A percentile compares a stretch with the other conserved stretches of the same genome.
Conservation (phyloP, 2,329 filamentous ascomycete genomes). For the Fusarium sublunatum region DNA sequence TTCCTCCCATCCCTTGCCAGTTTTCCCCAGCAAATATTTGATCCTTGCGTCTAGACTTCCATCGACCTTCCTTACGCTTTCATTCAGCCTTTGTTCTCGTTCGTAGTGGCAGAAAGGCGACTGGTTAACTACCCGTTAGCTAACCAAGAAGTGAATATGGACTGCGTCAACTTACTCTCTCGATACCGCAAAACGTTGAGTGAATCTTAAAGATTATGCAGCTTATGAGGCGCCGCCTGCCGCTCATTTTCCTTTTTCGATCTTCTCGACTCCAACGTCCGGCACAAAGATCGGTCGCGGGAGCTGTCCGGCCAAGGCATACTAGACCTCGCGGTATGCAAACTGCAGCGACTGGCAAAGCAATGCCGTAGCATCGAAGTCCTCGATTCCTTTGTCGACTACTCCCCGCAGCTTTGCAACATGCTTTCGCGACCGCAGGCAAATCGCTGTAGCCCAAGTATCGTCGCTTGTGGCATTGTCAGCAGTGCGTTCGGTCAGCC, state of each 20-base stretch:
- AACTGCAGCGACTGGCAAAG: constrained; percentile 46
- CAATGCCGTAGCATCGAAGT: constrained; percentile 46
- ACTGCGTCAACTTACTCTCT: constrained; percentile 4
- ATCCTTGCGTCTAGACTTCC: not conserved
- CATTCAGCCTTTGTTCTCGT: not conserved
- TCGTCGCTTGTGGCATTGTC: constrained; percentile 43
- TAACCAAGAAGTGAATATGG: not conserved
- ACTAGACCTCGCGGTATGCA: constrained; percentile 47
- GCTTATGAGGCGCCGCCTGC: not conserved
- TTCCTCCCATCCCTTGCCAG: constrained; percentile 9
- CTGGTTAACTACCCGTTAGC: constrained; percentile 9
- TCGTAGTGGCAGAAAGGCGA: not conserved
- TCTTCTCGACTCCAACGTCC: constrained; percentile 25
- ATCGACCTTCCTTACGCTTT: not conserved
- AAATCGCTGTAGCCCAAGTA: constrained; percentile 48
- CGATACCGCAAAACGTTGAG: not conserved
- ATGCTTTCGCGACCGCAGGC: constrained; percentile 45
- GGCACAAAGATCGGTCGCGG: constrained; percentile 48
- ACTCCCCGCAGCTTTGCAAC: constrained; percentile 28
- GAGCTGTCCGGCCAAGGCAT: constrained; percentile 46
- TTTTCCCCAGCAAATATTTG: constrained; percentile 3
- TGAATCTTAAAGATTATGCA: not conserved
- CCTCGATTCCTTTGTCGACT: constrained; percentile 22
- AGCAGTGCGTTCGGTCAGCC: constrained; percentile 45
- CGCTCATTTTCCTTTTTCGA: not conserved